phyloP scores from a whole-genome alignment of 192 early-diverging fungal genomes.

The Allomyces javanicus region DNA sequence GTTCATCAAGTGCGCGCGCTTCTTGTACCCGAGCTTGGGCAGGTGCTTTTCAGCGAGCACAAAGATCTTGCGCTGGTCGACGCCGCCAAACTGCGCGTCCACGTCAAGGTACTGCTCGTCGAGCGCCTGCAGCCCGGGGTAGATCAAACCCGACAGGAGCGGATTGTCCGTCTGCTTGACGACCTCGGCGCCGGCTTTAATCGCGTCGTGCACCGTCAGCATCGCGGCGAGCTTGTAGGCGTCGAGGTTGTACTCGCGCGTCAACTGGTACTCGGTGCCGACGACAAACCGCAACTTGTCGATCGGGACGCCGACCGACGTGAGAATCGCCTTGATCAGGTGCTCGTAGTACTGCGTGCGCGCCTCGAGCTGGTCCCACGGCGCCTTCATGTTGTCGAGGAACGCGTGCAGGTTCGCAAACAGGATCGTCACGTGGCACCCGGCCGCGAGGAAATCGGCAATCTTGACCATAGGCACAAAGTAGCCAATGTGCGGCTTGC shows the following conservation, averaged over 20 bases:
- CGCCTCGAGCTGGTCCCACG: conserved; percentile 66
- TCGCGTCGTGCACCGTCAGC: conserved; percentile 85
- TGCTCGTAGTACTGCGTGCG: conserved; percentile 89
- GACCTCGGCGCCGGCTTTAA: conserved; percentile 95
- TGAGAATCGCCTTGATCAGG: conserved; percentile 70
- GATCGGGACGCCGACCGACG: conserved; percentile 83
- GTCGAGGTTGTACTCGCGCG: conserved; percentile 77
- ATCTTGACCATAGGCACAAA: conserved; percentile 95
- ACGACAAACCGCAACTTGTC: conserved; percentile 81
- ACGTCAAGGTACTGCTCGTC: conserved; percentile 93
- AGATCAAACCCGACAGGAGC: conserved; percentile 78
- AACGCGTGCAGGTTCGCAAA: conserved; percentile 94
- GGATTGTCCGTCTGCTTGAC: conserved; percentile 88
- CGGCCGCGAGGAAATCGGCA: conserved; percentile 85
- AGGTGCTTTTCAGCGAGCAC: conserved; percentile 89
- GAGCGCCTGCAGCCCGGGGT: conserved; percentile 91
- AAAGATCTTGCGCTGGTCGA: conserved; percentile 99
- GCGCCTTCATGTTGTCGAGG: conserved; percentile 96
- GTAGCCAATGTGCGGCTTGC: conserved; percentile 91
- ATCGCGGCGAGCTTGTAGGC: conserved; percentile 66
- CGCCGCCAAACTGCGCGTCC: conserved; percentile 90
- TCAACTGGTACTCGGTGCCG: conserved; percentile 76
- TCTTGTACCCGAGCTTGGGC: conserved; percentile 82
- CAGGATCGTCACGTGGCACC: conserved; percentile 69
- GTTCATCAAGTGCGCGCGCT: conserved; percentile 96